Conservation (phyloP, 495 filamentous ascomycete genomes). For the Penicillium canariense region DNA sequence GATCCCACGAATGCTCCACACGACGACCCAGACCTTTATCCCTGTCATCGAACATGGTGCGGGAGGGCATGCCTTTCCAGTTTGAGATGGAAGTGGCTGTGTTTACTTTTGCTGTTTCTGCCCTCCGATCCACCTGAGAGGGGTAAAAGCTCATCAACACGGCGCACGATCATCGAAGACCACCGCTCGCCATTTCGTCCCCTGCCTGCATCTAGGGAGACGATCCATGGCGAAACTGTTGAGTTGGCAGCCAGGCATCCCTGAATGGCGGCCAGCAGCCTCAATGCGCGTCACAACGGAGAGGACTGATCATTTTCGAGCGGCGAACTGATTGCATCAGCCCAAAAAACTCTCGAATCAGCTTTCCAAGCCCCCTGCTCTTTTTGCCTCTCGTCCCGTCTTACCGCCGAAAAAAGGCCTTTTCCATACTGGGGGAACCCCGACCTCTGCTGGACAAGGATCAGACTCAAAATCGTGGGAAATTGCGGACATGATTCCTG, state of each 20-base stretch:
- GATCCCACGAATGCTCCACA: conserved; percentile 13
- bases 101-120: conserved; percentile 10
- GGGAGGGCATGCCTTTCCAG: conserved; percentile 7
- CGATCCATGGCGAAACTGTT: conserved; percentile 32
- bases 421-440: conserved; percentile 23
- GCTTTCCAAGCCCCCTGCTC: conserved; percentile 32
- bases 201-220: conserved; percentile 17
- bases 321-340: conserved; percentile 21
- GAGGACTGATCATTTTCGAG: conserved; percentile 24
- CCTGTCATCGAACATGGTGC: conserved; percentile 15
- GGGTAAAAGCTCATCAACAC: conserved; percentile 10
- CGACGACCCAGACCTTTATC: conserved; percentile 10
- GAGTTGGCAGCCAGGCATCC: conserved; percentile 40
- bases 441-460: conserved; percentile 32
- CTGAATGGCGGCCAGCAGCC: conserved; percentile 25
- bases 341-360: conserved; percentile 23
- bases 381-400: conserved; percentile 29
- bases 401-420: conserved; percentile 23
- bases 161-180: conserved; percentile 29
- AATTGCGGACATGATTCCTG: conserved; percentile 21
- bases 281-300: conserved; percentile 23
- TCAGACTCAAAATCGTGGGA: conserved; percentile 22
- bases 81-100: conserved; percentile 16
- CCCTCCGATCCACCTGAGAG: conserved; percentile 9
- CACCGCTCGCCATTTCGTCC: conserved; percentile 20